A percentile compares a stretch with the other conserved stretches of the same genome.
phyloP scores from a whole-genome alignment of 148 eudicot genomes.

The Cornus kousa region DNA sequence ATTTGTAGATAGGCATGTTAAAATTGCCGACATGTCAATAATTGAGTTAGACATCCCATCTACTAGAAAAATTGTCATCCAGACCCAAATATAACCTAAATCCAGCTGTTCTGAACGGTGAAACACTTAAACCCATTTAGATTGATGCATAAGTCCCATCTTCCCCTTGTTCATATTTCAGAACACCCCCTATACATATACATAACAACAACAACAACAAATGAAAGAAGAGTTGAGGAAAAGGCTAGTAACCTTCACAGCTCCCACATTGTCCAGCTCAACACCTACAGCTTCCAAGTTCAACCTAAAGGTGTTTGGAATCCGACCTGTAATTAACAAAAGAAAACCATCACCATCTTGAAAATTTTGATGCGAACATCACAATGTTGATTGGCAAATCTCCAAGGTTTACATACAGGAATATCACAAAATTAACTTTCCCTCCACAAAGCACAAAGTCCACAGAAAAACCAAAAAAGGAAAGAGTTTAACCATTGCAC shows the following conservation, averaged over 20 bases:
- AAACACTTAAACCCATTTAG: neutral
- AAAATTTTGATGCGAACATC: neutral
- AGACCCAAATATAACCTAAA: neutral
- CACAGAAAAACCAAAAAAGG: neutral
- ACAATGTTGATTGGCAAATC: too few relatives aligned
- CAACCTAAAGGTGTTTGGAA: slow-evolving; percentile 82
- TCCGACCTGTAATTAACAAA: slow-evolving; percentile 54
- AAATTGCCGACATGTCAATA: neutral
- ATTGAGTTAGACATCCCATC: neutral
- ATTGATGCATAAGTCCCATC: neutral
- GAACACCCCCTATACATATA: neutral
- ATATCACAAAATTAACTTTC: too few relatives aligned
- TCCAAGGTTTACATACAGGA: too few relatives aligned
- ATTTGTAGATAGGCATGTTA: too few relatives aligned
- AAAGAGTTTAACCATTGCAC: neutral
- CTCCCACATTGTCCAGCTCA: slow-evolving; percentile 65
- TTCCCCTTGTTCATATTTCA: neutral
- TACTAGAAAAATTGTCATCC: neutral
- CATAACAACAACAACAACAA: slow-evolving; percentile 7
- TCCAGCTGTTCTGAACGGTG: neutral
- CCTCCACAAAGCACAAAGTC: neutral
- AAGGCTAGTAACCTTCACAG: slow-evolving; percentile 59
- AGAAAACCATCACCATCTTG: neutral
- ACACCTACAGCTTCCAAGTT: slow-evolving; percentile 83
- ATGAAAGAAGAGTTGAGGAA: slow-evolving; percentile 6